phyloP scores from a whole-genome alignment of 1,284 basidiomycete genomes.

The Ceratobasidium theobromae region DNA sequence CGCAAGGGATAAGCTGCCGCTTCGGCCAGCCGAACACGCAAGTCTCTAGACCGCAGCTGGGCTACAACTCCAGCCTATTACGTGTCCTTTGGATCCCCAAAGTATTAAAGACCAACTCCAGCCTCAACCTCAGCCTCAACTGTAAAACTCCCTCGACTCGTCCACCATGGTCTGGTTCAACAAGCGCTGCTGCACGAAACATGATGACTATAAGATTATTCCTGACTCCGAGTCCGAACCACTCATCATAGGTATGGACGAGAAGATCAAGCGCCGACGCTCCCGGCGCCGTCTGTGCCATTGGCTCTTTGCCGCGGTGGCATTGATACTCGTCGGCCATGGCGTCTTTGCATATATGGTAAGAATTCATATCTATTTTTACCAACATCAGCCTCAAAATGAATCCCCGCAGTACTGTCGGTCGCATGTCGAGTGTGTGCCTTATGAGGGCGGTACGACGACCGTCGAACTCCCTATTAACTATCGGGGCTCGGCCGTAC shows the following conservation, averaged over 20 bases:
- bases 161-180: not conserved
- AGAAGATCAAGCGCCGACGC: slow-evolving; percentile 5
- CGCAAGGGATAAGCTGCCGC: not conserved
- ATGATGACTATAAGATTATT: not conserved
- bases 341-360: slow-evolving; percentile 11
- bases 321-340: slow-evolving; percentile 6
- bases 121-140: not conserved
- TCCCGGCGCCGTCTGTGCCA: slow-evolving; percentile 3
- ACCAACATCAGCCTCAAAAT: not conserved
- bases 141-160: not conserved
- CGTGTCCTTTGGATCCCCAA: not conserved
- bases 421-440: slow-evolving; percentile 17
- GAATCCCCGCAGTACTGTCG: not conserved
- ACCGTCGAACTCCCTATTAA: slow-evolving; percentile 3
- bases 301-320: slow-evolving; percentile 2
- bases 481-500: not conserved
- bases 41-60: slow-evolving; percentile 8
- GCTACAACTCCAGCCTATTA: not conserved
- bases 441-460: slow-evolving; percentile 7
- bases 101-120: not conserved
- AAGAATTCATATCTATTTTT: not conserved
- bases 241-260: slow-evolving; percentile 2
- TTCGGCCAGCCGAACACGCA: slow-evolving; percentile 17
- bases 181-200: slow-evolving; percentile 1
- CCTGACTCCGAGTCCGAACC: not conserved